A percentile compares a stretch with the other conserved stretches of the same genome.
Evolutionary conservation across 2,329 filamentous ascomycete genomes (phyloP).

Genomic region (Aspergillus pseudoviridinutans): DNA sequence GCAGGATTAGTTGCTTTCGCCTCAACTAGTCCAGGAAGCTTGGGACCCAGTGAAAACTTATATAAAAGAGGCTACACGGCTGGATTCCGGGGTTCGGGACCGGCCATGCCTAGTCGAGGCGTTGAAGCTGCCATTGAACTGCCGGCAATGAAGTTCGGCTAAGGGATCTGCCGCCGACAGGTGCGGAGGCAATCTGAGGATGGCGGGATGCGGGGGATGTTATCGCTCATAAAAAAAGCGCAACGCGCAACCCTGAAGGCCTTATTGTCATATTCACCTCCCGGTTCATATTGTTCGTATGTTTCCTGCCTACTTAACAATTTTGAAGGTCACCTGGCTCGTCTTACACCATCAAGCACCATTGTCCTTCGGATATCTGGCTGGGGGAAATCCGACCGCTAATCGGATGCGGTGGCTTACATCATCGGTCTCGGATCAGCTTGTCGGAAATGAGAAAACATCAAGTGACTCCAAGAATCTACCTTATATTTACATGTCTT

Average conservation of each 20-base stretch:
- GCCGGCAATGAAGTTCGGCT: slow-evolving; percentile 36
- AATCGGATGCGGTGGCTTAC: slow-evolving; percentile 19
- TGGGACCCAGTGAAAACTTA: slow-evolving; percentile 16
- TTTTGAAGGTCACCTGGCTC: not conserved
- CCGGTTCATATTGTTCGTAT: not conserved
- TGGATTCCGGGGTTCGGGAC: slow-evolving; percentile 28
- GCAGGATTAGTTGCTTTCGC: not conserved
- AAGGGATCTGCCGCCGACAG: slow-evolving; percentile 30
- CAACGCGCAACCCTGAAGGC: not conserved
- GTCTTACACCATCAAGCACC: not conserved
- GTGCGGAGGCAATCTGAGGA: slow-evolving; percentile 8
- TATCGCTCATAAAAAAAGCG: not conserved
- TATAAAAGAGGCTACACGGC: slow-evolving; percentile 38
- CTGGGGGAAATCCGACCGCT: not conserved
- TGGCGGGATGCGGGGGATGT: not conserved
- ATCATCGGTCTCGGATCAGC: slow-evolving; percentile 20
- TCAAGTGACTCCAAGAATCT: not conserved
- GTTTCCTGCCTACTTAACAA: not conserved
- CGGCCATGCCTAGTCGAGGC: slow-evolving; percentile 14
- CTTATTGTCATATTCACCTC: not conserved
- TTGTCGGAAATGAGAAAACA: slow-evolving; percentile 8
- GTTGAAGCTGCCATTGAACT: slow-evolving; percentile 18
- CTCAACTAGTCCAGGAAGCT: not conserved
- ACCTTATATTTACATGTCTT: not conserved
- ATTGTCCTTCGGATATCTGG: not conserved